These are phyloP conservation scores for Boletus subparvulus DNA, from an alignment of 768 basidiomycete species.

Conservation along the genomic window DNA sequence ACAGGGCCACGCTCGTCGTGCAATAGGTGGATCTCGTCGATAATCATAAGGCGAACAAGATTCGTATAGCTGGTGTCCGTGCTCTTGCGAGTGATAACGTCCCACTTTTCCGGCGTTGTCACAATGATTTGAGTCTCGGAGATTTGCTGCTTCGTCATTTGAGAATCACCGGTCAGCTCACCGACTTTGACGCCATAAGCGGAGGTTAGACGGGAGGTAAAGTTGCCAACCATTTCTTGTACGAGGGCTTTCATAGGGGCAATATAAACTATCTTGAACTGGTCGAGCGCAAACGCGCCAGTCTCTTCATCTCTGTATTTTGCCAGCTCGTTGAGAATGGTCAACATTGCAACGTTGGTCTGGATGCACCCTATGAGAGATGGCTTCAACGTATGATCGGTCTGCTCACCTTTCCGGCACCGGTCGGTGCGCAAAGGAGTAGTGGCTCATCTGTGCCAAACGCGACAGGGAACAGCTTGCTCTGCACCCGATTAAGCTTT, in stretches of 20 bases:
- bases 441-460: constrained; percentile 95
- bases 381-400: background rate
- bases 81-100: constrained; percentile 97
- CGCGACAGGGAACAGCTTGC: constrained; percentile 88
- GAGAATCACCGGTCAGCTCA: constrained; percentile 95
- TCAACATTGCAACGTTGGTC: constrained; percentile 98
- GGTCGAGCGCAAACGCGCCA: constrained; percentile 76
- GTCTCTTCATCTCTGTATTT: constrained; percentile 85
- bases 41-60: constrained; percentile 92
- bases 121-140: constrained; percentile 97
- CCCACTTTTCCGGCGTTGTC: constrained; percentile 99
- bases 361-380: constrained; percentile 33
- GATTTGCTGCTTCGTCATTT: constrained; percentile 98
- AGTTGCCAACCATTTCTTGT: constrained; percentile 98
- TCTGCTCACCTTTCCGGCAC: constrained; percentile 89
- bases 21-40: constrained; percentile 96
- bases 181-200: constrained; percentile 80
- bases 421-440: constrained; percentile 95
- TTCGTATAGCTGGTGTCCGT: constrained; percentile 97
- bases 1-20: constrained; percentile 99
- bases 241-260: constrained; percentile 99
- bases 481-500: constrained; percentile 87
- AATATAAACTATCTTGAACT: constrained; percentile 96
- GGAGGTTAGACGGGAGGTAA: constrained; percentile 64
- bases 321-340: constrained; percentile 85